Evolutionary conservation across 1,139 yeast species (phyloP), one percentile per base, ranked within the genome.

Genomic region (Blastobotrys elegans): DNA sequence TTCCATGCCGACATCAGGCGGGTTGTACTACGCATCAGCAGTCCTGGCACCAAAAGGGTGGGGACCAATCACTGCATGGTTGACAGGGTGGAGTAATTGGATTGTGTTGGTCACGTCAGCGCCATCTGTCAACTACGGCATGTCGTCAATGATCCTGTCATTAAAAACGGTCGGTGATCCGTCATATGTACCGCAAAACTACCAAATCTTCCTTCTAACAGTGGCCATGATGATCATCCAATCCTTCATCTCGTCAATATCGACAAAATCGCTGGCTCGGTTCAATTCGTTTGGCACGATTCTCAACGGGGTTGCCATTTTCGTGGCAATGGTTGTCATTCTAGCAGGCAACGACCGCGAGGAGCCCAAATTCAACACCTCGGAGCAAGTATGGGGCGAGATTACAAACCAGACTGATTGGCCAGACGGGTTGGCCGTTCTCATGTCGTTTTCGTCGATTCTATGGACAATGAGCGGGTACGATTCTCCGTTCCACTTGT

Each of bases 391-490:
- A 2, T 82, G 87, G 87, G 62, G 64, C 20, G 67, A 69, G 1
- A 70, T 80, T 42, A 67, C 73, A 40, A 82, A 82, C 64, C 77
- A 74, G 54, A 79, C 87, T 7, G 87, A 80, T 17, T 83, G 79
- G 75, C 84, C 87, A 3, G 69, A 71, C 47, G 89, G 89, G 44
- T 70, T 81, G 42, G 74, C 84, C 24, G 70, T 80, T 61, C 66
- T 82, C 51, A 72, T 79, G 74, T 71, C 80, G 17, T 82, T 81
- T 62, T 67, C 80, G 59, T 82, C 87, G 24, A 82, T 77, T 45
- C 79, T 82, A 58, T 83, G 89, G 89, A 79, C 84, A 31, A 81
- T 82, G 84, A 76, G 84, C 41, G 89, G 89, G 18, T 82, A 79
- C 58, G 90, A 83, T 61, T 77, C 85, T 18, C 85, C 89, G 0